A percentile compares a stretch with the other conserved stretches of the same genome.
phyloP scores from a whole-genome alignment of 257 asterid species.

The Apocynum venetum region DNA sequence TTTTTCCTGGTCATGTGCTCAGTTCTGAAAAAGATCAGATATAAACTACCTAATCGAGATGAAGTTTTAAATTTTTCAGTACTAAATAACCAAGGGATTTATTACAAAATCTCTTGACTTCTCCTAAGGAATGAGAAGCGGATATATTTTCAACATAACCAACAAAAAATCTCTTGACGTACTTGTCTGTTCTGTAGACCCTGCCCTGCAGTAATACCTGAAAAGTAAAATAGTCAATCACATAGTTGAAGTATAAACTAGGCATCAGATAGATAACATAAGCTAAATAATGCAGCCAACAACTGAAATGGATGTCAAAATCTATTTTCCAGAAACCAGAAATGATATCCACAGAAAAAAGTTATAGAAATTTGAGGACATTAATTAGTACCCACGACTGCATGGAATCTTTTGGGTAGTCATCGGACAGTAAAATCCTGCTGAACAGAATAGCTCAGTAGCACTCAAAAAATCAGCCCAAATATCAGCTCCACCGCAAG shows the following conservation, averaged over 20 bases:
- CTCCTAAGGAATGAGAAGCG: not conserved
- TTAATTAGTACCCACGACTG: slow-evolving; percentile 62
- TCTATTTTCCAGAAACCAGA: not conserved
- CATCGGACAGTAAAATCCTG: slow-evolving; percentile 89
- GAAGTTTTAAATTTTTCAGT: not conserved
- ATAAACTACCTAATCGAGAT: not conserved
- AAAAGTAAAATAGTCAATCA: slow-evolving; percentile 19
- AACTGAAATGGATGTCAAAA: not conserved
- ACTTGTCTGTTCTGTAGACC: slow-evolving; percentile 76
- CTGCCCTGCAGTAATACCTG: slow-evolving; percentile 93
- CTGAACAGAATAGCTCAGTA: slow-evolving; percentile 70
- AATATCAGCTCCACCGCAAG: slow-evolving; percentile 91
- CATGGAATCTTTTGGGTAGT: slow-evolving; percentile 61
- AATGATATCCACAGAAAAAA: not conserved
- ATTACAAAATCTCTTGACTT: not conserved
- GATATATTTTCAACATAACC: not conserved
- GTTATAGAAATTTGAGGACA: slow-evolving; percentile 24
- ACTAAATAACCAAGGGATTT: not conserved
- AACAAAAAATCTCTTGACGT: not conserved
- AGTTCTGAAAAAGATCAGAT: not conserved
- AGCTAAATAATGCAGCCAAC: slow-evolving; percentile 12
- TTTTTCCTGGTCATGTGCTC: not conserved
- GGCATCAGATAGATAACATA: slow-evolving; percentile 11
- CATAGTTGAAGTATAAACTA: slow-evolving; percentile 10
- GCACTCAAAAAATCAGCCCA: slow-evolving; percentile 81